phyloP scores from a whole-genome alignment of 208 protist genomes.

The Borovskyia barvae region DNA sequence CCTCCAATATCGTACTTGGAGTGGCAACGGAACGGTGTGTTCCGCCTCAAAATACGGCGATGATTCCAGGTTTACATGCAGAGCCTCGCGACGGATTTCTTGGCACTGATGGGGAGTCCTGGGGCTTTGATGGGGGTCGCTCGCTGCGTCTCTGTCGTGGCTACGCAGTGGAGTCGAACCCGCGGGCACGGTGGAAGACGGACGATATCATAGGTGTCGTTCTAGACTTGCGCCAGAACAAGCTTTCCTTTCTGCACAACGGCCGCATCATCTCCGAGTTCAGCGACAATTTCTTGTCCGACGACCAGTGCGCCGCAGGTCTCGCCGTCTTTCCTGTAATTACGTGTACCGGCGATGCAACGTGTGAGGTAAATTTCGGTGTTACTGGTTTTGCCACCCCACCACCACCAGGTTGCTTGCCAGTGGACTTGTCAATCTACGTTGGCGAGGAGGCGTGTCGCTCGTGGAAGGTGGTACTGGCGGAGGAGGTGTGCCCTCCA shows the following conservation, averaged over 20 bases:
- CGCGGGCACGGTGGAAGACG: slow-evolving; percentile 68
- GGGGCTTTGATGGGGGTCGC: slow-evolving; percentile 69
- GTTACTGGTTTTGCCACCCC: slow-evolving; percentile 51
- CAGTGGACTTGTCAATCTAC: slow-evolving; percentile 75
- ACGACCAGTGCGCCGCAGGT: slow-evolving; percentile 14
- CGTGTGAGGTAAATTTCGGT: slow-evolving; percentile 89
- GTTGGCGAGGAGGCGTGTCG: slow-evolving; percentile 34
- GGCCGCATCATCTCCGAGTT: slow-evolving; percentile 66
- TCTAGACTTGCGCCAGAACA: slow-evolving; percentile 66
- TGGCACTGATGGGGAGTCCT: slow-evolving; percentile 74
- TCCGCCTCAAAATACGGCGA: background rate
- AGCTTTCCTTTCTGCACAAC: slow-evolving; percentile 70
- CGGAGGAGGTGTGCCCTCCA: slow-evolving; percentile 27
- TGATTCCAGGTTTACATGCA: background rate
- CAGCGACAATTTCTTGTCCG: slow-evolving; percentile 34
- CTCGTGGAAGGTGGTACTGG: slow-evolving; percentile 61
- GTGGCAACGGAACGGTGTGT: slow-evolving; percentile 47
- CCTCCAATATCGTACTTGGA: slow-evolving; percentile 46
- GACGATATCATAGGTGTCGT: slow-evolving; percentile 85
- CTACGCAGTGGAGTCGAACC: slow-evolving; percentile 55
- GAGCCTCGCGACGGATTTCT: slow-evolving; percentile 28
- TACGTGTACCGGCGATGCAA: slow-evolving; percentile 22
- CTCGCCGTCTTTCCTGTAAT: slow-evolving; percentile 65
- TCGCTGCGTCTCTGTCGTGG: slow-evolving; percentile 60
- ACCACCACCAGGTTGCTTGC: slow-evolving; percentile 61